Conservation (phyloP, 148 eudicot species). For the Amaranthus cruentus region DNA sequence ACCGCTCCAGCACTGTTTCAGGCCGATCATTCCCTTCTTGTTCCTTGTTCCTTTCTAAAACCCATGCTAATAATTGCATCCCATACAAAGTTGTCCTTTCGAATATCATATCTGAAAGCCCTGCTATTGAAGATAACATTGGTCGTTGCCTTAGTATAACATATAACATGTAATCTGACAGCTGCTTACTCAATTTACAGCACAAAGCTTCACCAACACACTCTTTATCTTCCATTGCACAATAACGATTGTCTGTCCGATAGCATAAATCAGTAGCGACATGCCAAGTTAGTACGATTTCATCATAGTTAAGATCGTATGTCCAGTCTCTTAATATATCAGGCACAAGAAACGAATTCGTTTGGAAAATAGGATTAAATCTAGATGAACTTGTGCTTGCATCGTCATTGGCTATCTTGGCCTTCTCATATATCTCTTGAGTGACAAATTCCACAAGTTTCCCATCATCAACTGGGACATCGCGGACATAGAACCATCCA, state of each 20-base stretch:
- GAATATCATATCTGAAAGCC: slow-evolving; percentile 23
- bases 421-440: slow-evolving; percentile 19
- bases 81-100: slow-evolving; percentile 8
- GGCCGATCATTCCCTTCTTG: fast-evolving
- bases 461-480: background rate
- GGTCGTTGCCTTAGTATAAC: slow-evolving; percentile 23
- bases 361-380: background rate
- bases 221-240: background rate
- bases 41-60: too few species aligned
- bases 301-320: slow-evolving; percentile 13
- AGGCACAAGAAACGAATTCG: background rate
- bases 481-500: background rate
- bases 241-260: background rate
- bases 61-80: background rate
- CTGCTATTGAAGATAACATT: slow-evolving; percentile 24
- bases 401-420: background rate
- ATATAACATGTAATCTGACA: slow-evolving; percentile 39
- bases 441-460: background rate
- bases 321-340: slow-evolving; percentile 19
- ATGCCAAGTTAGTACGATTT: slow-evolving; percentile 24
- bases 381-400: background rate
- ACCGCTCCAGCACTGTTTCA: background rate
- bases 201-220: background rate
- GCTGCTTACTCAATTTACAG: background rate
- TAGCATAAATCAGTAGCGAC: slow-evolving; percentile 35